A percentile compares a stretch with the other conserved stretches of the same genome.
Conservation (phyloP, 2,329 filamentous ascomycete species). For the Aschersonia sp. region DNA sequence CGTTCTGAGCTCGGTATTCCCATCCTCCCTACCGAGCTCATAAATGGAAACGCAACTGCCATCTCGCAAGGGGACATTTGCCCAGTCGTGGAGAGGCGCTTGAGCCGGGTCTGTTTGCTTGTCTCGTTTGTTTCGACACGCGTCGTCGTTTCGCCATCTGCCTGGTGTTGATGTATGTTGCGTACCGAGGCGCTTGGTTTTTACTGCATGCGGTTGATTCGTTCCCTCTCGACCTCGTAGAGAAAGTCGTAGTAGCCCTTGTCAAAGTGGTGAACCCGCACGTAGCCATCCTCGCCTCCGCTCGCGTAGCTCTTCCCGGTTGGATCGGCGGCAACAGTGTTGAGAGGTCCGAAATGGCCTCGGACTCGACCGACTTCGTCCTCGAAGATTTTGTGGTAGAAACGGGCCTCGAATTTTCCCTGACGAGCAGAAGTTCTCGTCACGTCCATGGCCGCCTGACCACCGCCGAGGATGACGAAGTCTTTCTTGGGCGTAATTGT, state of each 20-base stretch:
- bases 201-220: slow-evolving; percentile 30
- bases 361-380: slow-evolving; percentile 96
- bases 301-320: slow-evolving; percentile 85
- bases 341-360: slow-evolving; percentile 92
- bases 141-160: no score
- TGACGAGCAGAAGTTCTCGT: slow-evolving; percentile 86
- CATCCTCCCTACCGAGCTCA: no score
- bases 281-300: slow-evolving; percentile 96
- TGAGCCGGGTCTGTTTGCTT: no score
- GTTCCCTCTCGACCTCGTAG: slow-evolving; percentile 95
- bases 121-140: no score
- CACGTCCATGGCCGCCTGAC: slow-evolving; percentile 97
- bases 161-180: no score
- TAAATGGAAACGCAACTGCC: no score
- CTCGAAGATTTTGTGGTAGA: slow-evolving; percentile 99
- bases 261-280: slow-evolving; percentile 96
- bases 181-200: neutral
- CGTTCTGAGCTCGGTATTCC: no score
- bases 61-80: no score
- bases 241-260: slow-evolving; percentile 97
- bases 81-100: no score
- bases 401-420: slow-evolving; percentile 97
- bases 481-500: slow-evolving; percentile 92
- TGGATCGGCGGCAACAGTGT: slow-evolving; percentile 90
- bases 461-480: slow-evolving; percentile 94